Conservation (phyloP, 1,139 yeast species). For the Hanseniaspora sp. region DNA sequence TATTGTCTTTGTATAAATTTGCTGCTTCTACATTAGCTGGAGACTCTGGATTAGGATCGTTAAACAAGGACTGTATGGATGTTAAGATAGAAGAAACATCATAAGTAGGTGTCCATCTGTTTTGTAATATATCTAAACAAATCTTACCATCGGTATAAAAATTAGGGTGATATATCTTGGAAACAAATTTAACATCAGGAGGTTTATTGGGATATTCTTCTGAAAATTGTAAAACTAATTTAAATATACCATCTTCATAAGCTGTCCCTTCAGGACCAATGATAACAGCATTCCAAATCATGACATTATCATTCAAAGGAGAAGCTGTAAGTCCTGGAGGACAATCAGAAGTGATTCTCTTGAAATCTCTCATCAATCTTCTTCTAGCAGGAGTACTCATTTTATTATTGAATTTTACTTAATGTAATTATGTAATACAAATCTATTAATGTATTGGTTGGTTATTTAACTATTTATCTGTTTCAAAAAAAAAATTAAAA, state of each 20-base stretch:
- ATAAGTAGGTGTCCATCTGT: constrained; percentile 97
- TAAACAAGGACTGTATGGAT: constrained; percentile 67
- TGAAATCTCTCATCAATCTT: constrained; percentile 96
- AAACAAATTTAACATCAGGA: constrained; percentile 78
- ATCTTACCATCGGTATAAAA: constrained; percentile 93
- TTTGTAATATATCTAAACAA: constrained; percentile 89
- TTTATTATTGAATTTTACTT: not conserved
- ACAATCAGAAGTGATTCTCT: constrained; percentile 96
- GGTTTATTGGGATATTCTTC: constrained; percentile 98
- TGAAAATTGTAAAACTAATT: constrained; percentile 75
- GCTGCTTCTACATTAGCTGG: constrained; percentile 99
- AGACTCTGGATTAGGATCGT: constrained; percentile 91
- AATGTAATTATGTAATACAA: not conserved
- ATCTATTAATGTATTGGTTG: no score
- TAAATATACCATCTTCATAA: constrained; percentile 94
- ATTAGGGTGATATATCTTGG: constrained; percentile 96
- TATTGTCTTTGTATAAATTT: constrained; percentile 84
- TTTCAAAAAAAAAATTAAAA: no score
- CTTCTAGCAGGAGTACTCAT: constrained; percentile 98
- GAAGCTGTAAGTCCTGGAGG: constrained; percentile 97
- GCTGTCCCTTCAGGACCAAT: constrained; percentile 98
- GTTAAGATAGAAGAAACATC: constrained; percentile 96
- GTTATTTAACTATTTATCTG: no score
- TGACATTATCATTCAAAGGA: constrained; percentile 91
- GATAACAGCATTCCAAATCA: constrained; percentile 97